These are phyloP conservation scores for Gossypium bickii DNA, from an alignment of 345 rosid genomes.

Conservation along the genomic window DNA sequence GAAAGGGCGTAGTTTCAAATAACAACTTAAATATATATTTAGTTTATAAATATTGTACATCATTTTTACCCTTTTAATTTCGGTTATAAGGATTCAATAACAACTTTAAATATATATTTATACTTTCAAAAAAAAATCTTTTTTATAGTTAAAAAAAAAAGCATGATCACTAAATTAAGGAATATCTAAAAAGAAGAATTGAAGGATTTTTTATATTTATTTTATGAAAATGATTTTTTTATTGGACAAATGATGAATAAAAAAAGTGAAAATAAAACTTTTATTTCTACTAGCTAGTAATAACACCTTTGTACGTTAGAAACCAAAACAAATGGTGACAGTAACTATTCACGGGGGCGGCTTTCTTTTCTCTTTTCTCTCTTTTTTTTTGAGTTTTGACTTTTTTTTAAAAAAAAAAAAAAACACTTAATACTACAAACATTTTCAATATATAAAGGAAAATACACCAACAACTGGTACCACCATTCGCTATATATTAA, in stretches of 20 bases:
- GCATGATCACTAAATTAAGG: too few species aligned
- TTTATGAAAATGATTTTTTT: neutral
- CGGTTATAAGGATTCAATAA: too few species aligned
- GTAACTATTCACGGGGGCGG: conserved; percentile 41
- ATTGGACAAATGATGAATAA: conserved; percentile 17
- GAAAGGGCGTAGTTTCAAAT: neutral
- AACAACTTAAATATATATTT: too few species aligned
- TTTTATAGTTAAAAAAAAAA: too few species aligned
- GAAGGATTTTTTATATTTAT: too few species aligned
- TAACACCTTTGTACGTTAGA: conserved; percentile 25
- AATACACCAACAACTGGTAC: neutral
- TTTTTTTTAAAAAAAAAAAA: neutral
- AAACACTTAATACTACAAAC: neutral
- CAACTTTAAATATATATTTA: too few species aligned
- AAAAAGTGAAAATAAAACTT: conserved; percentile 34
- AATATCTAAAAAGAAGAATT: too few species aligned
- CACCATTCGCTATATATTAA: conserved; percentile 33
- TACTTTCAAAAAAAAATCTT: too few species aligned
- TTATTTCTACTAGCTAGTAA: conserved; percentile 13
- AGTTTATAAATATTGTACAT: too few species aligned
- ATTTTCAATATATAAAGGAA: neutral
- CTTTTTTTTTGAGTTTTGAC: conserved; percentile 8
- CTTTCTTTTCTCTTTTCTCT: conserved; percentile 10
- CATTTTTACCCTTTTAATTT: too few species aligned
- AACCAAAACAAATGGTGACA: conserved; percentile 26